Base-by-base conservation (phyloP, 2,329 filamentous ascomycete species). In the Epichloe elymi region DNA sequence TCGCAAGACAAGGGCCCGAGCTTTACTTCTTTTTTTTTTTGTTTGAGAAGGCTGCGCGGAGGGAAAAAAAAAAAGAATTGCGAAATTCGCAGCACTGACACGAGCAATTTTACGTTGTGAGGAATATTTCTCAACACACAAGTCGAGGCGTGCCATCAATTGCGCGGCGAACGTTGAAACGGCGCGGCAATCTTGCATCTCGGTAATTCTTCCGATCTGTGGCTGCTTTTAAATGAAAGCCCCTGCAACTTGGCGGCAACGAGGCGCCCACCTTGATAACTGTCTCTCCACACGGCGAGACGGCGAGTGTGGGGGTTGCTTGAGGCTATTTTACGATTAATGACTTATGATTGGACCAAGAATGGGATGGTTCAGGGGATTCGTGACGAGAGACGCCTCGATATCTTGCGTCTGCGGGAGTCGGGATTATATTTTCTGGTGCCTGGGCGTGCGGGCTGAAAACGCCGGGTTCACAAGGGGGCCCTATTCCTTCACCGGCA, bases 291-390 rank as follows among this genome's bases (percentile, higher is more conserved):
- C 52, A 57, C 57, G 57, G 58, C 57, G 56, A 51, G 56, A 55
- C 55, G 56, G 49, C 50, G 60, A 55, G 53, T 57, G 55, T 53
- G 55, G 57, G 58, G 58, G 56, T 54, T 55, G 53, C 53, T 54
- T 64, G 64, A 61, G 64, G 62, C 58, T 67, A 64, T 71, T 71
- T 69, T 65, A 74, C 65, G 68, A 69, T 62, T 68, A 67, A 75
- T 66, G 73, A 71, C 59, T 69, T 68, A 73, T 78, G 74, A 79
- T 78, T 79, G 75, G 75, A 69, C 58, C 12, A 58, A 17, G 38
- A 42, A 49, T 48, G 50, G 53, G 56, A 61, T 62, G 55, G 60
- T 61, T 61, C 64, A 59, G 58, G 57, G 58, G 14, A 7, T 40
- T 46, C 3, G 8, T 19, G 23, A 41, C 20, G 33, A 48, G 33